Percentiles rank a stretch among this genome's conserved stretches.
These are phyloP conservation scores for Cordia subcordata DNA, from an alignment of 257 asterid species.

Conservation along the genomic window DNA sequence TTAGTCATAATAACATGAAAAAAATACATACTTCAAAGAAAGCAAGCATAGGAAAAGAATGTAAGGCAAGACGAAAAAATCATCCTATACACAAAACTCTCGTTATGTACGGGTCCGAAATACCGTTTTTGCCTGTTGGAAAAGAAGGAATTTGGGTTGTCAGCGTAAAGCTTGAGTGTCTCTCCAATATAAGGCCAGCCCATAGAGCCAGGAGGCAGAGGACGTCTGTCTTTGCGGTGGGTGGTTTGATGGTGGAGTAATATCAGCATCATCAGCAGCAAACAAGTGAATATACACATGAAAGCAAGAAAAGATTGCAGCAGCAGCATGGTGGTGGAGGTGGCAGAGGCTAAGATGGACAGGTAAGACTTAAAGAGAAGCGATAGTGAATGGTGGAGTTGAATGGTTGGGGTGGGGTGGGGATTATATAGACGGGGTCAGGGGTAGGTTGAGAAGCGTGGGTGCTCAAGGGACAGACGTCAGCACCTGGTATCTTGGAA, in stretches of 20 bases:
- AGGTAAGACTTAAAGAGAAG: background rate
- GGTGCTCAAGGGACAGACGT: too few relatives aligned
- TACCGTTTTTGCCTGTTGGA: constrained; percentile 47
- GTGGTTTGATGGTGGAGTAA: constrained; percentile 6
- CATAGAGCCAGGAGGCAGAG: constrained; percentile 71
- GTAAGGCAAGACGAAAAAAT: too few relatives aligned
- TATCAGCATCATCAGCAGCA: background rate
- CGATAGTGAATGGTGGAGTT: background rate
- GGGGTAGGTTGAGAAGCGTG: too few relatives aligned
- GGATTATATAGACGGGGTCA: too few relatives aligned
- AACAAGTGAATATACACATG: background rate
- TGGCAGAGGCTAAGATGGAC: constrained; percentile 21
- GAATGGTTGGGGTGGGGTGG: too few relatives aligned
- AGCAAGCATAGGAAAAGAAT: background rate
- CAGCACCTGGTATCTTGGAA: too few relatives aligned
- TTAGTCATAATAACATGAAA: too few relatives aligned
- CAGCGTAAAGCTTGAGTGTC: constrained; percentile 56
- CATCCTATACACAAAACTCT: too few relatives aligned
- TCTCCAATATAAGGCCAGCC: constrained; percentile 80
- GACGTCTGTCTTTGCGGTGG: background rate
- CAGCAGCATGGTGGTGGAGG: constrained; percentile 4
- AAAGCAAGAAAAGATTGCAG: background rate
- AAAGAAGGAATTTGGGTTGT: constrained; percentile 60
- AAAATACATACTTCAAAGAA: background rate
- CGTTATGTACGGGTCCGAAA: background rate